These are phyloP conservation scores for Sporothrix schenckii DNA, from an alignment of 2,329 filamentous ascomycete species.

Conservation along the genomic window DNA sequence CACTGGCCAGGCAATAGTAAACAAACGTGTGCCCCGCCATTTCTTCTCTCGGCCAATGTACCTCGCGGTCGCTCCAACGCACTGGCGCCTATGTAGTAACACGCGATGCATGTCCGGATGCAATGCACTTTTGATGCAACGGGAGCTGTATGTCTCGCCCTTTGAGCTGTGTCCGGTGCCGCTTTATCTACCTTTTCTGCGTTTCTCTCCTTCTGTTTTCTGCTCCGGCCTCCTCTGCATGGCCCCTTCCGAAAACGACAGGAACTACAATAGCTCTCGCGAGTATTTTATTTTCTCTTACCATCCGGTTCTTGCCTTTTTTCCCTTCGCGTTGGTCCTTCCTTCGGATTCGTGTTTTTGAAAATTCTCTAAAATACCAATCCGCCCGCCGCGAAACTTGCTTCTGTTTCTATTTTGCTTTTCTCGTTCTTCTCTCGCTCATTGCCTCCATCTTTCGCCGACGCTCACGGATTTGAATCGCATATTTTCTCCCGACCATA, in stretches of 20 bases:
- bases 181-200: neutral
- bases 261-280: neutral
- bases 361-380: slow-evolving; percentile 21
- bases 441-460: neutral
- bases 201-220: neutral
- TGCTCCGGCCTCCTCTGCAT: slow-evolving; percentile 19
- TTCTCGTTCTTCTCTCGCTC: neutral
- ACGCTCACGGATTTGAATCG: neutral
- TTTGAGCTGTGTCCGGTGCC: slow-evolving; percentile 7
- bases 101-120: slow-evolving; percentile 15
- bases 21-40: slow-evolving; percentile 7
- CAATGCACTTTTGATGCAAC: slow-evolving; percentile 6
- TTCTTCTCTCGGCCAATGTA: slow-evolving; percentile 17
- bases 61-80: neutral
- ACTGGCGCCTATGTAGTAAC: slow-evolving; percentile 17
- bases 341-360: neutral
- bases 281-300: neutral
- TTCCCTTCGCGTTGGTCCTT: slow-evolving; percentile 2
- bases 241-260: neutral
- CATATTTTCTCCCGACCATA: neutral
- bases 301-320: slow-evolving; percentile 10
- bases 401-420: neutral
- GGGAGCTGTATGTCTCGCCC: slow-evolving; percentile 15
- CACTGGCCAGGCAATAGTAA: slow-evolving; percentile 5
- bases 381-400: neutral